These are phyloP conservation scores for Fomitopsis serialis DNA, from an alignment of 768 basidiomycete species.

Conservation along the genomic window DNA sequence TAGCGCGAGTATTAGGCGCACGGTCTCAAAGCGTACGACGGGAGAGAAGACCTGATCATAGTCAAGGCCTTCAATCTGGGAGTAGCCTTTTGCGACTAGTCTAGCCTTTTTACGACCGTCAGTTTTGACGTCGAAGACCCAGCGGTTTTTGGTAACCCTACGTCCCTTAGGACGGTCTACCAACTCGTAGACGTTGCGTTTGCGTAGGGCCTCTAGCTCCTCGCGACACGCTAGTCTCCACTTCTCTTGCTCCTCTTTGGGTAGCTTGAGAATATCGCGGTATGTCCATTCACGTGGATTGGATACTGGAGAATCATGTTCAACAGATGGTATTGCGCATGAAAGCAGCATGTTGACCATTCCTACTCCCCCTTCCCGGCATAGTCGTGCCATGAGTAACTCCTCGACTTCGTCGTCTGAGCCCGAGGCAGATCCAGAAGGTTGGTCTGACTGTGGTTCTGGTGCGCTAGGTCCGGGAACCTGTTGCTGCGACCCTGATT, in stretches of 20 bases:
- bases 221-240: not conserved
- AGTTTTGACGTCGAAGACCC: constrained; percentile 25
- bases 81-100: constrained; percentile 28
- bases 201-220: not conserved
- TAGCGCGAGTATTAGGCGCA: constrained; percentile 21
- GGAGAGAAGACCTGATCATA: constrained; percentile 26
- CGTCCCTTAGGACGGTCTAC: constrained; percentile 1
- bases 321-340: not conserved
- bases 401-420: not conserved
- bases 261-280: constrained; percentile 1
- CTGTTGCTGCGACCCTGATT: constrained; percentile 1
- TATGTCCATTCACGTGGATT: constrained; percentile 1
- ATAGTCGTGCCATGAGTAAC: not conserved
- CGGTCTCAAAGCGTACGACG: constrained; percentile 17
- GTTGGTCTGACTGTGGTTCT: not conserved
- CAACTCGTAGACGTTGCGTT: constrained; percentile 17
- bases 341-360: constrained; percentile 1
- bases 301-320: not conserved
- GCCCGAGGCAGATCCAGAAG: not conserved
- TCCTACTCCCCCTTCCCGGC: constrained; percentile 5
- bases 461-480: constrained; percentile 6
- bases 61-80: constrained; percentile 26
- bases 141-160: constrained; percentile 20
- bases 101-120: constrained; percentile 19
- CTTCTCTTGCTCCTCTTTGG: constrained; percentile 1